Percentiles rank a stretch among this genome's conserved stretches.
Evolutionary conservation across 805 yeast species (phyloP).

Genomic region (Yarrowia osloensis): DNA sequence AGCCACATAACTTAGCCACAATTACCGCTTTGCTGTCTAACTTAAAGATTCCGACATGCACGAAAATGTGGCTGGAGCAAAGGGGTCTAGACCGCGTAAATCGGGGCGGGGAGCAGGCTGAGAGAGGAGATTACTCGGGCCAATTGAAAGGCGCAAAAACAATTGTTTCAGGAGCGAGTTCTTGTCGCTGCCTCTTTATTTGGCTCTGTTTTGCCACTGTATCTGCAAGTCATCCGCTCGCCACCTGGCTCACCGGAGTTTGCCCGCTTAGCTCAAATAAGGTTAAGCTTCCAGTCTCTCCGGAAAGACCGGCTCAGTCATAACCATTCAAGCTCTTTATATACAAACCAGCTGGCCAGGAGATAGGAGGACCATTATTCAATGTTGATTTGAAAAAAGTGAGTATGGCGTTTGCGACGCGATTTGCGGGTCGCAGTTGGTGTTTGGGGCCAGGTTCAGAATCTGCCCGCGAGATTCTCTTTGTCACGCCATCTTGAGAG

Average conservation of each 20-base stretch:
- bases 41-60: neutral
- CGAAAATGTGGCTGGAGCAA: conserved; percentile 22
- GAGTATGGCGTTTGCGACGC: neutral
- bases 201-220: neutral
- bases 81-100: conserved; percentile 3
- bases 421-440: neutral
- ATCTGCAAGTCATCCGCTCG: conserved; percentile 6
- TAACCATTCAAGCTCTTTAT: conserved; percentile 10
- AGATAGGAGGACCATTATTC: neutral
- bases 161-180: neutral
- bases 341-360: conserved; percentile 7
- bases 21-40: conserved; percentile 4
- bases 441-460: neutral
- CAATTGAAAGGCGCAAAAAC: neutral
- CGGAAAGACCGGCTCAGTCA: conserved; percentile 28
- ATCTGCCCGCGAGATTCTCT: no score
- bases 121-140: neutral
- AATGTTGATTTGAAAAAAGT: conserved; percentile 6
- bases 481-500: neutral
- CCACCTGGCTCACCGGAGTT: conserved; percentile 2
- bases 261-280: neutral
- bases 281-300: neutral
- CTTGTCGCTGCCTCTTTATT: neutral
- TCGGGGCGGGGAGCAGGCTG: neutral
- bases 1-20: conserved; percentile 27